phyloP scores from a whole-genome alignment of 169 alveolate species.

The Sarcocystis neurona region DNA sequence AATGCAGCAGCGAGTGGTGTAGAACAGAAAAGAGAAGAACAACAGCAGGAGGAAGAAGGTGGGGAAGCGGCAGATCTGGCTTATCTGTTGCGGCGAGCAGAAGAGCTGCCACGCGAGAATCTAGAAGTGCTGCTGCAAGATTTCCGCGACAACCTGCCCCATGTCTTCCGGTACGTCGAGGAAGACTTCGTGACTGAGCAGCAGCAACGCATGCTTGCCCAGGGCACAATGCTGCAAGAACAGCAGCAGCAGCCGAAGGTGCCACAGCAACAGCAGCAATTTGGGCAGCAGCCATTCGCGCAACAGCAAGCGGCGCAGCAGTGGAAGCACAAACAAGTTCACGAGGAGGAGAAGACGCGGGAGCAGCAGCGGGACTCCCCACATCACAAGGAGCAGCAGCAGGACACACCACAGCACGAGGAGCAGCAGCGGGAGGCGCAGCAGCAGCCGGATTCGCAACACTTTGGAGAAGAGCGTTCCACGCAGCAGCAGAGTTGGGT shows the following conservation, averaged over 20 bases:
- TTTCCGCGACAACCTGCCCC: constrained; percentile 26
- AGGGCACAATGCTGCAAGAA: neutral
- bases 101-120: constrained; percentile 21
- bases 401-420: neutral
- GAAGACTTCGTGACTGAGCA: neutral
- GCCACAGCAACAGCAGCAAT: neutral
- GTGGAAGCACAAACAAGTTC: too few relatives aligned
- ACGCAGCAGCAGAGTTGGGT: neutral
- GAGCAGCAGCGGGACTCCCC: neutral
- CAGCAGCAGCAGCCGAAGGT: neutral
- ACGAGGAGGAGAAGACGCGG: neutral
- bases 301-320: neutral
- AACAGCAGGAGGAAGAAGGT: neutral
- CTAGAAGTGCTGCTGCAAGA: neutral
- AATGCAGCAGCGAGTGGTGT: too few relatives aligned
- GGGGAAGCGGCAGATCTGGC: neutral
- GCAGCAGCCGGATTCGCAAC: neutral
- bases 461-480: neutral
- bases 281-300: neutral
- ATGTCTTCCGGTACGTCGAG: neutral
- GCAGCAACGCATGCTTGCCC: neutral
- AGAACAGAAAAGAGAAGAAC: neutral
- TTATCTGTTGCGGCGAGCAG: neutral
- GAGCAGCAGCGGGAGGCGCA: neutral
- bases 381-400: neutral